Percentiles rank a stretch among this genome's conserved stretches.
These are phyloP conservation scores for Nemophila menziesii DNA, from an alignment of 257 asterid genomes.

Conservation along the genomic window DNA sequence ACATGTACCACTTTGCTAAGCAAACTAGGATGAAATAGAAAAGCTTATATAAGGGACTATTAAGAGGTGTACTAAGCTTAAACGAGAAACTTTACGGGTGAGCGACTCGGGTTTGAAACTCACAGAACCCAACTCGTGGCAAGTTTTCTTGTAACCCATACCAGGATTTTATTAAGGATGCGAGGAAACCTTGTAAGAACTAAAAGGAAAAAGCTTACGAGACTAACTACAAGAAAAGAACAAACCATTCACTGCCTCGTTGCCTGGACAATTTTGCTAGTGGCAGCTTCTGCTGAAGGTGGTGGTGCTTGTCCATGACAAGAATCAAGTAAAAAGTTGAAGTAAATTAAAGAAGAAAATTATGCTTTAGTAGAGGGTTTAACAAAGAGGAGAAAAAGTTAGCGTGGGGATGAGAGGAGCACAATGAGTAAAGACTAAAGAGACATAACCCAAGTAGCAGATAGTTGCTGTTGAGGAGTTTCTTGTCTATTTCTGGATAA, in stretches of 20 bases:
- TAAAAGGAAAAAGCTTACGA: too few relatives aligned
- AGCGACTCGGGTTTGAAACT: too few relatives aligned
- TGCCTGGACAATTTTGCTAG: constrained; percentile 48
- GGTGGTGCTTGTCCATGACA: constrained; percentile 57
- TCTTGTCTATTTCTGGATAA: constrained; percentile 36
- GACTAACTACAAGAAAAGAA: constrained; percentile 2
- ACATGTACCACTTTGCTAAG: neutral
- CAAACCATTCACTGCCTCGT: constrained; percentile 63
- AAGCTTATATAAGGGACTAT: too few relatives aligned
- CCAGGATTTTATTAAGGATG: too few relatives aligned
- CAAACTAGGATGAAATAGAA: too few relatives aligned
- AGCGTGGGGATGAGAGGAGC: constrained; percentile 26
- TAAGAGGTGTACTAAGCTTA: too few relatives aligned
- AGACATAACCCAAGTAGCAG: constrained; percentile 23
- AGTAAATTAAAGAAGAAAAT: constrained; percentile 11
- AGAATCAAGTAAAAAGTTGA: constrained; percentile 4
- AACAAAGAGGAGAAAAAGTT: constrained; percentile 14
- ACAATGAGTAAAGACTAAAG: constrained; percentile 16
- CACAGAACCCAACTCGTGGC: too few relatives aligned
- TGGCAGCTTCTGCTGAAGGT: constrained; percentile 28
- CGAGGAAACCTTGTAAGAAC: too few relatives aligned
- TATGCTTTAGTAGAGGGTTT: neutral
- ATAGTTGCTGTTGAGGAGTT: constrained; percentile 25
- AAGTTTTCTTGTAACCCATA: too few relatives aligned
- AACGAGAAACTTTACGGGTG: too few relatives aligned